These are phyloP conservation scores for Cladosporium sp. DNA, from an alignment of 2,329 filamentous ascomycete species.

Conservation along the genomic window DNA sequence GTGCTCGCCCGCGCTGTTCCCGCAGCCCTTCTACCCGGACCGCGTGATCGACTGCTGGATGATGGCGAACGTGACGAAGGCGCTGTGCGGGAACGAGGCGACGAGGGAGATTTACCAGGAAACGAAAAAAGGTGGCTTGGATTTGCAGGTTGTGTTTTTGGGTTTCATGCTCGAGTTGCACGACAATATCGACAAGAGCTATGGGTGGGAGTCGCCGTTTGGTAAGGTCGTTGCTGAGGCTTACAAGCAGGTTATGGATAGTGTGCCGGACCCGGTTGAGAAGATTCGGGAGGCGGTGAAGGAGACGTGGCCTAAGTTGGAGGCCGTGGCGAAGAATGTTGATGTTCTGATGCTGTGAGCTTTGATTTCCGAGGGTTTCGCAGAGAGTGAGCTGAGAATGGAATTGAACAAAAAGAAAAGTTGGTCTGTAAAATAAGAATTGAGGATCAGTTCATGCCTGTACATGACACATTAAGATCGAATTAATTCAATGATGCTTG, in stretches of 20 bases:
- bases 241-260: constrained; percentile 21
- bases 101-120: constrained; percentile 25
- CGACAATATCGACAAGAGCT: constrained; percentile 38
- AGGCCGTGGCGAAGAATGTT: constrained; percentile 24
- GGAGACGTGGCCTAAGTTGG: constrained; percentile 53
- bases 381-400: too few relatives aligned
- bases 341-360: constrained; percentile 32
- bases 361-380: too few relatives aligned
- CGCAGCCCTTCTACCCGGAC: constrained; percentile 48
- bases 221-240: constrained; percentile 27
- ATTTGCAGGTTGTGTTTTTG: constrained; percentile 40
- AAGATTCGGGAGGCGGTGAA: constrained; percentile 51
- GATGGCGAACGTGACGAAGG: constrained; percentile 22
- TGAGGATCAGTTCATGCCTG: too few relatives aligned
- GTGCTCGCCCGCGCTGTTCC: constrained; percentile 50
- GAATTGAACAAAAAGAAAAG: too few relatives aligned
- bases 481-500: too few relatives aligned
- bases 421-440: too few relatives aligned
- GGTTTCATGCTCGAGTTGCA: constrained; percentile 40
- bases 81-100: constrained; percentile 12
- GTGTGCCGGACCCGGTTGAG: constrained; percentile 16
- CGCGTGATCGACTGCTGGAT: constrained; percentile 47
- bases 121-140: constrained; percentile 31
- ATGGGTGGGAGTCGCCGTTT: constrained; percentile 34
- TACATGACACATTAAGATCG: too few relatives aligned